A percentile compares a stretch with the other conserved stretches of the same genome.
Conservation (phyloP, 495 filamentous ascomycete genomes). For the Podospora pseudoanserina region DNA sequence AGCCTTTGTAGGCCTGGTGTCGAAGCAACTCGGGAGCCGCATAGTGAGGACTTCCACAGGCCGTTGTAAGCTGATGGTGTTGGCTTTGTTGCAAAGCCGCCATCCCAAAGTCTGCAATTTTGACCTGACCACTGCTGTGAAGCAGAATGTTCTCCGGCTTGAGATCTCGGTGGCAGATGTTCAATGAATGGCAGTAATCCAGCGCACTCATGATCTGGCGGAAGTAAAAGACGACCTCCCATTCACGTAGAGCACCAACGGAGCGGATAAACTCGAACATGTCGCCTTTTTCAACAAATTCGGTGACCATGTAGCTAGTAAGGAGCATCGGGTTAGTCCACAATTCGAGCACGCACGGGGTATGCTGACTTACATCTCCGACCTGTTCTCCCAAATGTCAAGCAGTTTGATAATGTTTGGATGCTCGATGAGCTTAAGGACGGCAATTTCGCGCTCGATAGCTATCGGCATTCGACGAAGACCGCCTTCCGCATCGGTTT, state of each 20-base stretch:
- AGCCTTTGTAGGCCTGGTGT: constrained; percentile 69
- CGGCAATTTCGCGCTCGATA: constrained; percentile 88
- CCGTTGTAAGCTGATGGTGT: constrained; percentile 70
- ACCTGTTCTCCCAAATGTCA: constrained; percentile 94
- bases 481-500: constrained; percentile 42
- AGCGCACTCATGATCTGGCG: constrained; percentile 91
- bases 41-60: constrained; percentile 95
- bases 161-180: constrained; percentile 92
- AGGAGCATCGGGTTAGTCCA: constrained; percentile 23
- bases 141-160: constrained; percentile 97
- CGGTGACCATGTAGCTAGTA: constrained; percentile 87
- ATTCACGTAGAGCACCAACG: constrained; percentile 65
- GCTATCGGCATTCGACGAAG: constrained; percentile 72
- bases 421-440: constrained; percentile 94
- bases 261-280: constrained; percentile 76
- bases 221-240: constrained; percentile 78
- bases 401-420: constrained; percentile 85
- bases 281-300: constrained; percentile 88
- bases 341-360: not conserved
- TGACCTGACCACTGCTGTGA: constrained; percentile 66
- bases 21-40: constrained; percentile 86
- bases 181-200: constrained; percentile 86
- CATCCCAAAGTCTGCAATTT: constrained; percentile 97
- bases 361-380: constrained; percentile 70
- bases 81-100: constrained; percentile 79